Conservation (phyloP, 2,329 filamentous ascomycete genomes). For the Epichloe gansuensis region DNA sequence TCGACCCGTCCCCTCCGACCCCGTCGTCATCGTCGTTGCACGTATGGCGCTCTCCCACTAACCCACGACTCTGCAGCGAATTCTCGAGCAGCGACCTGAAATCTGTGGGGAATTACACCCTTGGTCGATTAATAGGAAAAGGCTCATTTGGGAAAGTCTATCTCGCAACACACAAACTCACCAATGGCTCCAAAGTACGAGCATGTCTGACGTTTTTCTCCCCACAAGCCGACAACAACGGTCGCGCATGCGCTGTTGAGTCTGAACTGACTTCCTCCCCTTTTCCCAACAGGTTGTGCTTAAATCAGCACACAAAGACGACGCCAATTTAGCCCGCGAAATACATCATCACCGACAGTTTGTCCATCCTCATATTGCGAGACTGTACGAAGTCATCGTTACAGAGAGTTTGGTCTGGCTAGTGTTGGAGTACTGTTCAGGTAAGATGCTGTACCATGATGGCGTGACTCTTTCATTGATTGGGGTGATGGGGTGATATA, state of each 20-base stretch:
- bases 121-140: conserved; percentile 88
- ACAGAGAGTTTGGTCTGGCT: conserved; percentile 93
- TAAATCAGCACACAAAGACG: conserved; percentile 93
- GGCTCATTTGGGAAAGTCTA: conserved; percentile 99
- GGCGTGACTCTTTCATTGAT: background rate
- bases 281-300: conserved; percentile 63
- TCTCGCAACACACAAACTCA: conserved; percentile 89
- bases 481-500: background rate
- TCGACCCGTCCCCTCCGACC: background rate
- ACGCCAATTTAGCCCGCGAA: conserved; percentile 88
- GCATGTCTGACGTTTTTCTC: background rate
- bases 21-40: background rate
- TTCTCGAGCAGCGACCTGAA: conserved; percentile 86
- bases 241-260: background rate
- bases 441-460: conserved; percentile 32
- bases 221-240: background rate
- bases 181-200: conserved; percentile 84
- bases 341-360: conserved; percentile 99
- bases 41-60: conserved; percentile 1
- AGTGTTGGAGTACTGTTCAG: conserved; percentile 89
- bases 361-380: conserved; percentile 90
- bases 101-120: conserved; percentile 85
- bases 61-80: conserved; percentile 47
- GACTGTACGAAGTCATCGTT: conserved; percentile 95
- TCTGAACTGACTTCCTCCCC: background rate